These are phyloP conservation scores for Coemansia sp. DNA, from an alignment of 192 early-diverging fungal genomes.

Conservation along the genomic window DNA sequence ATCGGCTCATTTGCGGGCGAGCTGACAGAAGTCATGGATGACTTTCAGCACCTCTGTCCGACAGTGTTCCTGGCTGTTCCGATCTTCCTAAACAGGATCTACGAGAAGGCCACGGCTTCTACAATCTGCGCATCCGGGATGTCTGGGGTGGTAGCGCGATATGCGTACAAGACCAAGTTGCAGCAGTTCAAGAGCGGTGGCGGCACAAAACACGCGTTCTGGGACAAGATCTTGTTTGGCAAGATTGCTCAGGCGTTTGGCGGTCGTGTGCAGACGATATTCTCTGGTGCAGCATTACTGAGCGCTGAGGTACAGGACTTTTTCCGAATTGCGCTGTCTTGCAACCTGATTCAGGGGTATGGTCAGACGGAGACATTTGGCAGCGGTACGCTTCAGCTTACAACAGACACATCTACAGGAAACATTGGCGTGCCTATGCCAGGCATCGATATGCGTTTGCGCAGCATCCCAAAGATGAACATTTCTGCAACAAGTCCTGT, in stretches of 20 bases:
- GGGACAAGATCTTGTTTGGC: constrained; percentile 85
- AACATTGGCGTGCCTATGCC: constrained; percentile 67
- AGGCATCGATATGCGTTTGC: constrained; percentile 75
- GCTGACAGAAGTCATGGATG: constrained; percentile 66
- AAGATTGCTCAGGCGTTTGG: constrained; percentile 75
- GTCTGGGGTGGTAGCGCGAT: constrained; percentile 41
- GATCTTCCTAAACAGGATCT: constrained; percentile 76
- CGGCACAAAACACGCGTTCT: constrained; percentile 65
- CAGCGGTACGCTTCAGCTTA: constrained; percentile 44
- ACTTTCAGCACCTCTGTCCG: constrained; percentile 70
- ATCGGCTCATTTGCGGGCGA: constrained; percentile 81
- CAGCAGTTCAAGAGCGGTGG: constrained; percentile 59
- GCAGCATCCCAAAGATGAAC: constrained; percentile 78
- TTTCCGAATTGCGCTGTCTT: constrained; percentile 59
- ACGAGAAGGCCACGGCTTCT: constrained; percentile 61
- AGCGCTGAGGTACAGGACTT: constrained; percentile 74
- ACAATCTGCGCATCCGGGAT: constrained; percentile 56
- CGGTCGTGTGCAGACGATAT: constrained; percentile 68
- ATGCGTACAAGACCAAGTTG: constrained; percentile 56
- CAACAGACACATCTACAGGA: constrained; percentile 59
- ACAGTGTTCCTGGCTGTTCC: constrained; percentile 73
- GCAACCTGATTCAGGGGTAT: constrained; percentile 75
- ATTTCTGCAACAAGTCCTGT: constrained; percentile 75
- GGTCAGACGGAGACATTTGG: constrained; percentile 71
- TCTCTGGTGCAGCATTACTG: constrained; percentile 71